Base-by-base conservation (phyloP, 2,329 filamentous ascomycete species). In the Fusarium decemcellulare region DNA sequence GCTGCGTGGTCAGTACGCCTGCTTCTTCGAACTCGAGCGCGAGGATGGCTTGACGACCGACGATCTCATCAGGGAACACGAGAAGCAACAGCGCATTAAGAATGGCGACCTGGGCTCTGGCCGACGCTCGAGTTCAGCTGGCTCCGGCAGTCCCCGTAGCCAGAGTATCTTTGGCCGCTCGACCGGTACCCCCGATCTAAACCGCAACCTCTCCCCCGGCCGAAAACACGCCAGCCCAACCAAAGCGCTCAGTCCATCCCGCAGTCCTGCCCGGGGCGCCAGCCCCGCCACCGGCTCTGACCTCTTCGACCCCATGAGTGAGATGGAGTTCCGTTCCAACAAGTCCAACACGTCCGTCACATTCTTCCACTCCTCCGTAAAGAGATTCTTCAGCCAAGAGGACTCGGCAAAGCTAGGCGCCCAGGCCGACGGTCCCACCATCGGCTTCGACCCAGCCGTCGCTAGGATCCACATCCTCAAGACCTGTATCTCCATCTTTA, bases 21-120 rank as follows among this genome's bases (percentile, higher is more conserved):
- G 82, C 53, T 85, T 86, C 48, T 85, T 86, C 42, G 80, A 79
- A 8, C 76, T 85, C 1, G 78, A 82, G 51, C 76, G 83, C 0
- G 81, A 84, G 36, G 83, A 85, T 47, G 82, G 81, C 1, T 66
- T 82, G 10, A 81, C 81, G 0, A 83, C 81, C 0, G 80, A 82
- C 15, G 81, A 83, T 44, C 69, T 83, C 2, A 74, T 81, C 37
- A 80, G 79, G 15, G 77, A 81, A n/a, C 72, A 77, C 50, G 80
- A 82, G 46, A 72, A 74, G 15, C 73, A 72, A 9, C 75, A 76
- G 14, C 73, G 77, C 32, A 64, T 61, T 4, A 68, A 60, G 40
- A 71, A 61, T 10, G 62, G 64, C 0, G 67, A 70, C 12, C 43
- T 62, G 0, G 63, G 65, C 4, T 65, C 65, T 0, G 69, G 71